phyloP scores from a whole-genome alignment of 2,329 filamentous ascomycete genomes.

The Parafenestella ontariensis region DNA sequence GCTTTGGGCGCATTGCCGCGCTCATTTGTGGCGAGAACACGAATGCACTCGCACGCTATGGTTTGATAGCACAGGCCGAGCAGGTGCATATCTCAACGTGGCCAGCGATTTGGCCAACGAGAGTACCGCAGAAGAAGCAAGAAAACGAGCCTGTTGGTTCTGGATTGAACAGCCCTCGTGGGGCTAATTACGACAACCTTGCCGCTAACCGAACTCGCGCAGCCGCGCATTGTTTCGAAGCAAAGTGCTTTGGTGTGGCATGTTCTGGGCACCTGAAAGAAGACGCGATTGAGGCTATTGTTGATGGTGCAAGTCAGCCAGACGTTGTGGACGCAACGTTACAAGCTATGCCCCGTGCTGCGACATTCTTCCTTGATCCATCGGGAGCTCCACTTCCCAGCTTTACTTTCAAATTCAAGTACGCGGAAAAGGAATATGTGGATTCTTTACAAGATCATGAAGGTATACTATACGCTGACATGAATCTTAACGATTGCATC shows the following conservation, averaged over 20 bases:
- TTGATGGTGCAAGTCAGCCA: constrained; percentile 35
- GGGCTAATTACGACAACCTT: constrained; percentile 61
- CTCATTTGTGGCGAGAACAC: constrained; percentile 67
- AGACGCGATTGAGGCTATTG: constrained; percentile 48
- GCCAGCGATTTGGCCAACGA: constrained; percentile 64
- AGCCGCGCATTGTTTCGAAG: constrained; percentile 65
- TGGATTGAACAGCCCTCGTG: neutral
- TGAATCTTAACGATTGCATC: constrained; percentile 58
- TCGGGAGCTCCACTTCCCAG: constrained; percentile 53
- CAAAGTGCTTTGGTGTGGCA: constrained; percentile 63
- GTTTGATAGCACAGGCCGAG: constrained; percentile 62
- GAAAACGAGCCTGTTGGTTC: neutral
- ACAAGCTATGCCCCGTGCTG: constrained; percentile 51
- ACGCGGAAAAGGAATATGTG: constrained; percentile 22
- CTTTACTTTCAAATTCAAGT: constrained; percentile 45
- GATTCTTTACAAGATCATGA: constrained; percentile 56
- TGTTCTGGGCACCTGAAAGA: constrained; percentile 55
- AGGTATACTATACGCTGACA: constrained; percentile 60
- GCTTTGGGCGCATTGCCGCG: constrained; percentile 56
- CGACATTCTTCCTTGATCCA: constrained; percentile 61
- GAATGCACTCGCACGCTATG: constrained; percentile 62
- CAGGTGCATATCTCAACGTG: constrained; percentile 64
- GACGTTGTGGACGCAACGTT: constrained; percentile 45
- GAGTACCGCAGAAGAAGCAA: constrained; percentile 19
- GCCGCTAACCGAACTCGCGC: constrained; percentile 60